Conservation (phyloP, 2,329 filamentous ascomycete species). For the Pseudofabraea citricarpa region DNA sequence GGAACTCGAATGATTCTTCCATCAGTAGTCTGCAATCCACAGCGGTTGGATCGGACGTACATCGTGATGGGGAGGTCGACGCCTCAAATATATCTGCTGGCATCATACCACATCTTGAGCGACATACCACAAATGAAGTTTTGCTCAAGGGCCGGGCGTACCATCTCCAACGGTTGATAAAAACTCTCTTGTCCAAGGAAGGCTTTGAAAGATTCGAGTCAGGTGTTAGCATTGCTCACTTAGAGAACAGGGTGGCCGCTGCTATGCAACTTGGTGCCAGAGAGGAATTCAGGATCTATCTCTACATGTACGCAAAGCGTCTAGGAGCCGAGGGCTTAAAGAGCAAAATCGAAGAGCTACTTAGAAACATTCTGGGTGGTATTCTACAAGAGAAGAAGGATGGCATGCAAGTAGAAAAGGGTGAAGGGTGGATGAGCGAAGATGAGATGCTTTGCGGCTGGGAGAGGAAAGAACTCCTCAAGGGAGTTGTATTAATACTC, state of each 20-base stretch:
- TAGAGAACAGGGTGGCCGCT: slow-evolving; percentile 91
- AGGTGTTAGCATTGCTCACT: slow-evolving; percentile 84
- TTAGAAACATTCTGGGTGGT: slow-evolving; percentile 76
- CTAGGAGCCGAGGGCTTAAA: slow-evolving; percentile 84
- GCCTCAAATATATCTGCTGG: slow-evolving; percentile 72
- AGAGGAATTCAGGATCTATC: slow-evolving; percentile 89
- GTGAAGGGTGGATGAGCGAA: slow-evolving; percentile 58
- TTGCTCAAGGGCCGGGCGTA: slow-evolving; percentile 88
- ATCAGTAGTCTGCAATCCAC: slow-evolving; percentile 75
- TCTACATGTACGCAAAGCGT: slow-evolving; percentile 98
- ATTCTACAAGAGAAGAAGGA: slow-evolving; percentile 53
- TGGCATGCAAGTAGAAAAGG: slow-evolving; percentile 32
- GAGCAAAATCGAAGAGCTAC: slow-evolving; percentile 86
- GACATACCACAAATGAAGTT: slow-evolving; percentile 91
- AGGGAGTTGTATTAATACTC: slow-evolving; percentile 86
- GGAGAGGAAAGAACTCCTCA: slow-evolving; percentile 81
- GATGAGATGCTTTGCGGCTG: slow-evolving; percentile 81
- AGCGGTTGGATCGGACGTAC: slow-evolving; percentile 52
- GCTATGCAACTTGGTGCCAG: slow-evolving; percentile 78
- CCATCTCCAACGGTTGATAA: slow-evolving; percentile 86
- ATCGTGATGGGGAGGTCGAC: slow-evolving; percentile 41
- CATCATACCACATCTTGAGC: slow-evolving; percentile 87
- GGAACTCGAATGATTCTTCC: slow-evolving; percentile 94
- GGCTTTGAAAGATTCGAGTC: slow-evolving; percentile 92
- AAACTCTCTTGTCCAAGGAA: slow-evolving; percentile 79